phyloP scores from a whole-genome alignment of 305 asterid species.

The Nicotiana rustica region DNA sequence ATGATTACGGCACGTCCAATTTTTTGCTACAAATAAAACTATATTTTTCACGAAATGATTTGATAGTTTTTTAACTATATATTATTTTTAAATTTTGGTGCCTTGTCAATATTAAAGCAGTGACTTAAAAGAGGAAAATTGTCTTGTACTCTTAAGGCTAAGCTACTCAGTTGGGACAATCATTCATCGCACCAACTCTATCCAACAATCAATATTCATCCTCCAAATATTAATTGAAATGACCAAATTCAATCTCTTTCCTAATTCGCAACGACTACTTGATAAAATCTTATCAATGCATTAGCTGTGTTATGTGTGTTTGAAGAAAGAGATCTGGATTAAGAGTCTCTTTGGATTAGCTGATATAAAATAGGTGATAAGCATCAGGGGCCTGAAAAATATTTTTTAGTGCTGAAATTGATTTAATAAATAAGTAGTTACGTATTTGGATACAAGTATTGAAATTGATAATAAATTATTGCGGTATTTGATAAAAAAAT shows the following conservation, averaged over 20 bases:
- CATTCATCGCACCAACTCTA: neutral
- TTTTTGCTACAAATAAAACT: neutral
- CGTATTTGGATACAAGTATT: no score
- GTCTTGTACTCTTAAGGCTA: slow-evolving; percentile 28
- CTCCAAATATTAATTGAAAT: neutral
- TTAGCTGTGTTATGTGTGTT: no score
- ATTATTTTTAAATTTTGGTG: neutral
- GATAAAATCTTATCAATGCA: no score
- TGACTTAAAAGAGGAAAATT: neutral
- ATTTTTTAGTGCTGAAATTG: no score
- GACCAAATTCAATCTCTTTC: slow-evolving; percentile 2
- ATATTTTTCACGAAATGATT: neutral
- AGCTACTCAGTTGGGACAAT: neutral
- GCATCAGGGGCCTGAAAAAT: no score
- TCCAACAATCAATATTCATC: slow-evolving; percentile 11
- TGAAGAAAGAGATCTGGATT: no score
- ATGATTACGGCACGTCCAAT: slow-evolving; percentile 20
- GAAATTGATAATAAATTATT: no score
- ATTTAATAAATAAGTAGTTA: no score
- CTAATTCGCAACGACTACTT: neutral
- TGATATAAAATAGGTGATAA: no score
- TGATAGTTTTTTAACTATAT: neutral
- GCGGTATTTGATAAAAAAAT: no score
- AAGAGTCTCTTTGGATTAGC: no score
- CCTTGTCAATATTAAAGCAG: neutral